These are phyloP conservation scores for Chenopodium album DNA, from an alignment of 148 eudicot species.

Conservation along the genomic window DNA sequence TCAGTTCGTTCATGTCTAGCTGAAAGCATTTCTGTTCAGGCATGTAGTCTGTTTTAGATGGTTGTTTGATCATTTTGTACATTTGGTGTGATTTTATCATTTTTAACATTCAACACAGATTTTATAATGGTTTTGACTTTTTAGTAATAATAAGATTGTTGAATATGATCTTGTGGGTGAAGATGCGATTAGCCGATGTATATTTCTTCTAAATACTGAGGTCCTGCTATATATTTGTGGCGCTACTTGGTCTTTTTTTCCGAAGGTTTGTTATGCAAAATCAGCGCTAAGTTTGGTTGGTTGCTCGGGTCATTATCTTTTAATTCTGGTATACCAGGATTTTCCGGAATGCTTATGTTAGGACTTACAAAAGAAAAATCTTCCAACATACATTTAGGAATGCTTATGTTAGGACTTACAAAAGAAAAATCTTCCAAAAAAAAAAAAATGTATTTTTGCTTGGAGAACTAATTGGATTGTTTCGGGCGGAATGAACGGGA, in stretches of 20 bases:
- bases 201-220: neutral
- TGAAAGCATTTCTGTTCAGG: neutral
- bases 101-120: neutral
- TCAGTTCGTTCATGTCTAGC: slow-evolving; percentile 50
- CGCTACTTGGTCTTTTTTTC: neutral
- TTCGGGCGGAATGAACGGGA: no score
- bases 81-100: neutral
- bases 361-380: no score
- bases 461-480: no score
- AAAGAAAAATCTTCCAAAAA: no score
- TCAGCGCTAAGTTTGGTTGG: neutral
- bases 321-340: no score
- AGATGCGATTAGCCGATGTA: neutral
- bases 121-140: neutral
- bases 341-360: no score
- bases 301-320: no score
- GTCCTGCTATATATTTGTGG: neutral
- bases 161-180: no score
- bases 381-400: no score
- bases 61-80: slow-evolving; percentile 4
- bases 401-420: no score
- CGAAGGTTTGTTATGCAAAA: neutral
- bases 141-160: neutral
- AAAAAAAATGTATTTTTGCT: no score
- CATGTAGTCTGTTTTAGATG: neutral